These are phyloP conservation scores for Rhodocollybia butyracea DNA, from an alignment of 768 basidiomycete genomes.

Conservation along the genomic window DNA sequence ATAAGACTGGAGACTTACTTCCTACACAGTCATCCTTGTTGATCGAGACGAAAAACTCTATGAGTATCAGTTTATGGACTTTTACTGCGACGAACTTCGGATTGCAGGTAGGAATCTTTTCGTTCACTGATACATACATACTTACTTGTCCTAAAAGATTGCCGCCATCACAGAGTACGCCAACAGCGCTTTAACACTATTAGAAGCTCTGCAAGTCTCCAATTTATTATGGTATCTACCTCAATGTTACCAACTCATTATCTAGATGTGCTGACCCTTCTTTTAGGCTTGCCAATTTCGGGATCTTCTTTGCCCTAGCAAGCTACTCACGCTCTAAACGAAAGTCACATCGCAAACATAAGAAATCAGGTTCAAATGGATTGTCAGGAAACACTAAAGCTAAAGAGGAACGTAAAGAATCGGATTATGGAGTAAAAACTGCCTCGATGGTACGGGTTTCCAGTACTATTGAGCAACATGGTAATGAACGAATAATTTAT, in stretches of 20 bases:
- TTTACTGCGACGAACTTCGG: slow-evolving; percentile 39
- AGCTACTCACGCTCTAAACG: slow-evolving; percentile 37
- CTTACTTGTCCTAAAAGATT: no score
- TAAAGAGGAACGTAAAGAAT: neutral
- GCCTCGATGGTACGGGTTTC: slow-evolving; percentile 27
- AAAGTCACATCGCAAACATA: slow-evolving; percentile 13
- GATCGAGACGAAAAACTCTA: slow-evolving; percentile 35
- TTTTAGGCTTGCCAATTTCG: slow-evolving; percentile 40
- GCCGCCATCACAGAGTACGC: slow-evolving; percentile 31
- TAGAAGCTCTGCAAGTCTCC: slow-evolving; percentile 38
- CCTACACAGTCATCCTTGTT: slow-evolving; percentile 31
- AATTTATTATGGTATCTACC: slow-evolving; percentile 35
- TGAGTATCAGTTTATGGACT: slow-evolving; percentile 41
- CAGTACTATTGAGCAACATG: neutral
- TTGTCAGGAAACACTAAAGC: neutral
- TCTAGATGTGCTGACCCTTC: neutral
- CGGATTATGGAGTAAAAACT: slow-evolving; percentile 33
- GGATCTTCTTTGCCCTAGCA: slow-evolving; percentile 36
- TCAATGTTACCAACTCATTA: no score
- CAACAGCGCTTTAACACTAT: slow-evolving; percentile 28
- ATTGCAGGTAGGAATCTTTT: no score
- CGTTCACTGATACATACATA: no score
- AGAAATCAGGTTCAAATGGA: slow-evolving; percentile 3
- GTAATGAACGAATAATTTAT: neutral
- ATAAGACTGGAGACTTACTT: slow-evolving; percentile 22